Evolutionary conservation across 768 basidiomycete species (phyloP), one percentile per base, ranked within the genome.

Genomic region (Lentinula lateritia): DNA sequence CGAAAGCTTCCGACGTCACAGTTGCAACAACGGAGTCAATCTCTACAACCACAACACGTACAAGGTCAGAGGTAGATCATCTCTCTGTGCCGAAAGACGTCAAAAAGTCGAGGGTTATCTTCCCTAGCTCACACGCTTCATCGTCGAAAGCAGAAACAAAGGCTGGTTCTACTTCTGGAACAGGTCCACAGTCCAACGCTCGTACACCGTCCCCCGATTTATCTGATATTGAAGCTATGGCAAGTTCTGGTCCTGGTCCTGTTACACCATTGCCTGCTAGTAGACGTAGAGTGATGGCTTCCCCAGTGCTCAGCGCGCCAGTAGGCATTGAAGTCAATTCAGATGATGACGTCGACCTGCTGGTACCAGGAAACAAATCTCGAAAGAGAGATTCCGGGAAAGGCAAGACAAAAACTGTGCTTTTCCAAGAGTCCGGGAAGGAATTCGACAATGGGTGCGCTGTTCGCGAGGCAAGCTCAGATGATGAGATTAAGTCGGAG

Each of bases 321-420:
- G 50, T 70, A 55, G 61, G 62, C 28, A 63, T 23, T 28, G 36
- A 36, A 16, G 23, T 5, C 2, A 34, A 41, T 32, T 12, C 84
- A 86, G 60, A 77, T 83, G 15, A 76, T 79, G 61, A 69, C 68
- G 34, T 81, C n/a, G 70, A 71, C 48, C 77, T 16, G 50, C 36
- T 20, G 28, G 35, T 15, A 39, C 50, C 12, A 38, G 46, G 63
- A 68, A 32, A 43, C 7, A 10, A 45, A 55, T 38, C 5, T 41
- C 35, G 63, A 54, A 23, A 71, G 66, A 62, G 23, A 20, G 68
- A 66, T 46, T 61, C 50, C 18, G 64, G 60, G 9, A 67, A 70
- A 23, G 69, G 66, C 5, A 76, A 75, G 61, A 72, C 69, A 23
- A 81, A 81, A 66, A 75, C 70, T n/a, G 80, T 83, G 36, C 80